These are phyloP conservation scores for Xylaria hypoxylon DNA, from an alignment of 2,329 filamentous ascomycete genomes.

Conservation along the genomic window DNA sequence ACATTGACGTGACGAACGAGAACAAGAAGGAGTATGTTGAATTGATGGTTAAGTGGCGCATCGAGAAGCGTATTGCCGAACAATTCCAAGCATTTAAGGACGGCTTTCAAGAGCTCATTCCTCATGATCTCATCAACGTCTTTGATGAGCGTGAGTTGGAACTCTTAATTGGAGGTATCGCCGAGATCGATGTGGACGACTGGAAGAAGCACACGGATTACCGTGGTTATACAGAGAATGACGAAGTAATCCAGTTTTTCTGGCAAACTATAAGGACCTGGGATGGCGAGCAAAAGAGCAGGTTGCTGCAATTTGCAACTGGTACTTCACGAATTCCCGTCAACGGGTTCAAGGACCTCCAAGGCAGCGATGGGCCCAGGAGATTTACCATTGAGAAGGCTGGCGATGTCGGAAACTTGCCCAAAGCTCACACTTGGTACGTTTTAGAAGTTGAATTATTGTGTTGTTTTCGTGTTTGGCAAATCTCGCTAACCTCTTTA, in stretches of 20 bases:
- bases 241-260: slow-evolving; percentile 98
- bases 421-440: slow-evolving; percentile 98
- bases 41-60: slow-evolving; percentile 98
- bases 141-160: slow-evolving; percentile 98
- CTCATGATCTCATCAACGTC: slow-evolving; percentile 95
- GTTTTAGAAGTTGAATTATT: slow-evolving; percentile 47
- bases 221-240: slow-evolving; percentile 95
- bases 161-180: slow-evolving; percentile 96
- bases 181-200: slow-evolving; percentile 99
- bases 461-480: background rate
- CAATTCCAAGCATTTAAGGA: slow-evolving; percentile 98
- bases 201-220: slow-evolving; percentile 99
- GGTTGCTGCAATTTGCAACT: slow-evolving; percentile 95
- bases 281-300: slow-evolving; percentile 98
- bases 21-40: slow-evolving; percentile 99
- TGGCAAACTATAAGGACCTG: slow-evolving; percentile 97
- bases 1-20: slow-evolving; percentile 97
- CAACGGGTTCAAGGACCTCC: slow-evolving; percentile 99
- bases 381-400: slow-evolving; percentile 99
- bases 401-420: slow-evolving; percentile 88
- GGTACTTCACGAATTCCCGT: slow-evolving; percentile 98
- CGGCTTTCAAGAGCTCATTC: slow-evolving; percentile 97
- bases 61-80: slow-evolving; percentile 97
- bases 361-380: slow-evolving; percentile 94
- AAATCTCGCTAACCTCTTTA: slow-evolving; percentile 41